Evolutionary conservation across 140 eudicot genomes (phyloP).

Genomic region (Bidens hawaiensis): DNA sequence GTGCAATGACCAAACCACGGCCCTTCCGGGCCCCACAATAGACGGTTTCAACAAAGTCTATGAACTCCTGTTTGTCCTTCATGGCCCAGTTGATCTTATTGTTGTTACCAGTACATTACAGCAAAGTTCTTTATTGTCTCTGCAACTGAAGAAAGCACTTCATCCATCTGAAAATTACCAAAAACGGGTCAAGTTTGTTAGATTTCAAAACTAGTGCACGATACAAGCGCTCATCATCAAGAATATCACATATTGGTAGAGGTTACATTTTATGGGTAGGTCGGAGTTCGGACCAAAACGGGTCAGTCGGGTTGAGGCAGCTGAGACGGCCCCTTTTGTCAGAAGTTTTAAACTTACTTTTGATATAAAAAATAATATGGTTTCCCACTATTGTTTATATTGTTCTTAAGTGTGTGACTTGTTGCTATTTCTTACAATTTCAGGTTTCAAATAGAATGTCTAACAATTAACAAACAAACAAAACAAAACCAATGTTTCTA

Average conservation of each 20-base stretch:
- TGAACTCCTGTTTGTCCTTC: conserved; percentile 92
- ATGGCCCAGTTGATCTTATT: too few relatives aligned
- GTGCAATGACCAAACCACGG: too few relatives aligned
- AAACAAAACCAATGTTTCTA: neutral
- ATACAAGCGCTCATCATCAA: neutral
- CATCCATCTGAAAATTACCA: conserved; percentile 50
- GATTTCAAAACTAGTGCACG: neutral
- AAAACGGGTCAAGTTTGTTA: neutral
- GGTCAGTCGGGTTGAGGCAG: neutral
- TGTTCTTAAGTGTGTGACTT: neutral
- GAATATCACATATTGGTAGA: neutral
- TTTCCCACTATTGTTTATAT: neutral
- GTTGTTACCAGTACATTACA: too few relatives aligned
- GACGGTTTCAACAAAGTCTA: conserved; percentile 90
- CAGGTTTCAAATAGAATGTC: neutral
- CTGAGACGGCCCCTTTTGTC: neutral
- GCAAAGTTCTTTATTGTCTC: conserved; percentile 87
- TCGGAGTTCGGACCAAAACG: neutral
- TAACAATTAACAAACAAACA: neutral
- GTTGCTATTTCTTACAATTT: neutral
- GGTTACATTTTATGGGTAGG: neutral
- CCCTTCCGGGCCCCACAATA: conserved; percentile 96
- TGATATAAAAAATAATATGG: neutral
- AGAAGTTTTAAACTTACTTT: neutral
- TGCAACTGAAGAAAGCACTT: conserved; percentile 84